Evolutionary conservation across 345 rosid genomes (phyloP).

Genomic region (Hypericum perforatum): DNA sequence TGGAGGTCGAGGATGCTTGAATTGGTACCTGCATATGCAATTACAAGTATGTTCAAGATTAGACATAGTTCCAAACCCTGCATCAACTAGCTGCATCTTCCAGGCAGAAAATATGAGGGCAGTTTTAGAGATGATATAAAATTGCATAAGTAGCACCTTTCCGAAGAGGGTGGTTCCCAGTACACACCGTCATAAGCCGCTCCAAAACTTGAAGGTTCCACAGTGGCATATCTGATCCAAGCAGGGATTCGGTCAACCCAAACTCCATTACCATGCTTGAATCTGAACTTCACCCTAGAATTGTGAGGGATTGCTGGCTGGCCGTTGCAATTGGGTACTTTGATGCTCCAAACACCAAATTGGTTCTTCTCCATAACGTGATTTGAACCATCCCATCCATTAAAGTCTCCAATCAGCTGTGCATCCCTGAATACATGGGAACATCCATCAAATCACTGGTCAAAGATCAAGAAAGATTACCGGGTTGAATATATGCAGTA

Average conservation of each 20-base stretch:
- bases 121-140: background rate
- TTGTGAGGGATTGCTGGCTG: constrained; percentile 59
- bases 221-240: constrained; percentile 67
- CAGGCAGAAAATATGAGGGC: too few relatives aligned
- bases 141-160: constrained; percentile 34
- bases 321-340: constrained; percentile 45
- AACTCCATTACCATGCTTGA: constrained; percentile 48
- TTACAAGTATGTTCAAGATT: constrained; percentile 9
- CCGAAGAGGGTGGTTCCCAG: constrained; percentile 64
- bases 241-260: constrained; percentile 73
- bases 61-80: constrained; percentile 1
- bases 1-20: constrained; percentile 49
- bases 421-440: constrained; percentile 49
- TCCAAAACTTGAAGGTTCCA: constrained; percentile 47
- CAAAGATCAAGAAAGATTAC: background rate
- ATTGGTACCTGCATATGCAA: constrained; percentile 42
- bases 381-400: constrained; percentile 70
- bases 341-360: constrained; percentile 72
- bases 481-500: constrained; percentile 2
- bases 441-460: constrained; percentile 8
- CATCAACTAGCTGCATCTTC: too few relatives aligned
- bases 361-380: constrained; percentile 64
- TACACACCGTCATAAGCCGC: constrained; percentile 72
- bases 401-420: constrained; percentile 63
- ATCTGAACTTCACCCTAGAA: constrained; percentile 61